Percentiles rank a stretch among this genome's conserved stretches.
Conservation (phyloP, 306 rosid genomes). For the Carpinus viminea region DNA sequence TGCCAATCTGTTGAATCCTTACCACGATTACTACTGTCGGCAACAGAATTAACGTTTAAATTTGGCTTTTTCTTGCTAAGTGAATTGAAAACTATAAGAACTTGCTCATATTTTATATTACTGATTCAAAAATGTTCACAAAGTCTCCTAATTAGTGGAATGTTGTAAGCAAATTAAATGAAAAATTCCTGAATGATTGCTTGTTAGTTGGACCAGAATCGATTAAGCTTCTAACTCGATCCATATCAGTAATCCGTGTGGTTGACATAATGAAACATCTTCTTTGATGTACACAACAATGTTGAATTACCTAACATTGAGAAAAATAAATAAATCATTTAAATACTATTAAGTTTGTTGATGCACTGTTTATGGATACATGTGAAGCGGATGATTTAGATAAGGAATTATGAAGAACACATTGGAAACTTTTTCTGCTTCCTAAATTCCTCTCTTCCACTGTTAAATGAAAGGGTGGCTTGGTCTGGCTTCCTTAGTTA, state of each 20-base stretch:
- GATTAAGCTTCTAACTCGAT: not conserved
- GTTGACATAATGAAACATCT: not conserved
- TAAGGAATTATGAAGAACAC: not conserved
- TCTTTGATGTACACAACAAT: too few relatives aligned
- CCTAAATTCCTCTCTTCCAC: not conserved
- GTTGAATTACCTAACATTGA: not conserved
- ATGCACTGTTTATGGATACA: not conserved
- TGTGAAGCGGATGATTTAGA: conserved; percentile 2
- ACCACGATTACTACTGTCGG: not conserved
- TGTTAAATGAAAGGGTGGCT: not conserved
- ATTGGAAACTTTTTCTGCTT: not conserved
- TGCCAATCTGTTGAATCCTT: not conserved
- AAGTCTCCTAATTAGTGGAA: not conserved
- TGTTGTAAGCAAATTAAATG: not conserved
- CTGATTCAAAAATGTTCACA: not conserved
- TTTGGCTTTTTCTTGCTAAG: not conserved
- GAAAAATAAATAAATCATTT: not conserved
- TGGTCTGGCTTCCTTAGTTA: not conserved
- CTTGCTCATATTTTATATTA: not conserved
- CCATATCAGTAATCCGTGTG: not conserved
- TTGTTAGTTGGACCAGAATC: not conserved
- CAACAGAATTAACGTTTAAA: not conserved
- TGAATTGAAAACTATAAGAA: not conserved
- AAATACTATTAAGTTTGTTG: not conserved
- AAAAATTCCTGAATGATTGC: not conserved